phyloP scores from a whole-genome alignment of 2,329 filamentous ascomycete species.

The Diaporthe aspalathi region DNA sequence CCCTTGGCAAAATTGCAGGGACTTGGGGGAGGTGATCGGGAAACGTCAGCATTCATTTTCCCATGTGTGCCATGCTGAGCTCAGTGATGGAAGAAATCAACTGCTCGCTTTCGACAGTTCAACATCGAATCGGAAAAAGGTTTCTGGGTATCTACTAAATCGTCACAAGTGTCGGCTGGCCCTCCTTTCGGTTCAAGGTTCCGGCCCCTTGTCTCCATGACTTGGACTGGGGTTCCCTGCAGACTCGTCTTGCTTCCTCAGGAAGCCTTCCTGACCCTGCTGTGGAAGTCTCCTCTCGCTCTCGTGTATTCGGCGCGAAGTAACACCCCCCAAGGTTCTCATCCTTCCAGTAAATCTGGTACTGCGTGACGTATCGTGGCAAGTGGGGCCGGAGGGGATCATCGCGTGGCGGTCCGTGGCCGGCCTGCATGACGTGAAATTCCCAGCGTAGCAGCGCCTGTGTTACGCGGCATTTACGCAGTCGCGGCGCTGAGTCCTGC shows the following conservation, averaged over 20 bases:
- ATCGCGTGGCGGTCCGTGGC: neutral
- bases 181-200: slow-evolving; percentile 3
- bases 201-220: neutral
- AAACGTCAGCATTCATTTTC: neutral
- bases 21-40: neutral
- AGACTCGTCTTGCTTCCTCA: neutral
- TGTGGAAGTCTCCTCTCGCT: slow-evolving; percentile 13
- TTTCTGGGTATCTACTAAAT: slow-evolving; percentile 19
- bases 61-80: slow-evolving; percentile 6
- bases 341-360: neutral
- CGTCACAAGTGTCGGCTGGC: neutral
- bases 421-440: slow-evolving; percentile 2
- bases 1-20: neutral
- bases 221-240: neutral
- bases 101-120: neutral
- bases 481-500: neutral
- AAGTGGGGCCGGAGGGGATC: slow-evolving; percentile 3
- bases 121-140: neutral
- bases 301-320: slow-evolving; percentile 14
- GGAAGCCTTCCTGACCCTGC: too few relatives aligned
- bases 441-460: neutral
- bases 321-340: neutral
- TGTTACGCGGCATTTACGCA: slow-evolving; percentile 7
- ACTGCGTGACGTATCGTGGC: neutral
- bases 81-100: too few relatives aligned